A percentile compares a stretch with the other conserved stretches of the same genome.
Evolutionary conservation across 2,329 filamentous ascomycete species (phyloP).

Genomic region (Curvularia spicifera): DNA sequence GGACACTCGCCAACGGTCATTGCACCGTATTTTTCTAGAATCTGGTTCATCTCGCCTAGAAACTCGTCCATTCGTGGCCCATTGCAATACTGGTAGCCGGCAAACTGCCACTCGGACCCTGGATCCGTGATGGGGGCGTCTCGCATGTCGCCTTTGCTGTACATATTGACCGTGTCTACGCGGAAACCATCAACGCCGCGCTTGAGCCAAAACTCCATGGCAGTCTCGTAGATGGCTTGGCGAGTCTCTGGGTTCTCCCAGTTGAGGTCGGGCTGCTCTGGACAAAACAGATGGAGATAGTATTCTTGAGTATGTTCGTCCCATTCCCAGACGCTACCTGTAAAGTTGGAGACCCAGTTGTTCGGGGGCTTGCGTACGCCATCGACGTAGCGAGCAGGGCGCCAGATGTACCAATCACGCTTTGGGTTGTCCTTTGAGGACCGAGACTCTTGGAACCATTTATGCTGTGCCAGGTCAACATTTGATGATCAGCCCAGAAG

Average conservation of each 20-base stretch:
- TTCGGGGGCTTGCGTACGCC: constrained; percentile 73
- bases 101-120: constrained; percentile 42
- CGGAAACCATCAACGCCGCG: constrained; percentile 65
- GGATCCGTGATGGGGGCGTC: constrained; percentile 45
- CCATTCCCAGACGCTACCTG: constrained; percentile 70
- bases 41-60: constrained; percentile 66
- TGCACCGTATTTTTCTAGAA: constrained; percentile 67
- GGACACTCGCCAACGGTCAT: constrained; percentile 76
- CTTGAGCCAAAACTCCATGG: constrained; percentile 81
- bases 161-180: constrained; percentile 50
- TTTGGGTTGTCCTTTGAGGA: constrained; percentile 58
- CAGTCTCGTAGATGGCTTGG: constrained; percentile 69
- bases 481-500: background rate
- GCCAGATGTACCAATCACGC: constrained; percentile 65
- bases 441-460: constrained; percentile 64
- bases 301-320: constrained; percentile 75
- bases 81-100: constrained; percentile 65
- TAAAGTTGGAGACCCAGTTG: constrained; percentile 73
- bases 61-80: constrained; percentile 74
- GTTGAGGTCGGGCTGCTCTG: constrained; percentile 83
- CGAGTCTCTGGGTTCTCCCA: constrained; percentile 76
- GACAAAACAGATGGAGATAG: constrained; percentile 77
- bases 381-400: constrained; percentile 54
- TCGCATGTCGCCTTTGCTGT: constrained; percentile 44
- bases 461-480: constrained; percentile 48